Percentiles rank a stretch among this genome's conserved stretches.
phyloP scores from a whole-genome alignment of 2,329 filamentous ascomycete species.

The Calonectria pseudoreteaudii region DNA sequence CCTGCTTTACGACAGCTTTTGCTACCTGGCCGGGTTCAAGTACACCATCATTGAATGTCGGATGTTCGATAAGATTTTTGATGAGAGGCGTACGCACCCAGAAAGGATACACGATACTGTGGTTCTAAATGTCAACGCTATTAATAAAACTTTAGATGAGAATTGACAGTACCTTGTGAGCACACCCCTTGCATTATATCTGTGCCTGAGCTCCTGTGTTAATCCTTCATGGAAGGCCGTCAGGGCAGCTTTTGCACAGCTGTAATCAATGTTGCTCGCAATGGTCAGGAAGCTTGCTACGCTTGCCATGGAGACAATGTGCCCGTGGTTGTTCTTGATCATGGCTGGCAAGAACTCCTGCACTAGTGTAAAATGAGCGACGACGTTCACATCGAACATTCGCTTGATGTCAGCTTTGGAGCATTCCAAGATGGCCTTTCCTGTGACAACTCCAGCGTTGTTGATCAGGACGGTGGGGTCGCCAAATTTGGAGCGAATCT shows the following conservation, averaged over 20 bases:
- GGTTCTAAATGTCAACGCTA: not conserved
- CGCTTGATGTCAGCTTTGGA: constrained; percentile 3
- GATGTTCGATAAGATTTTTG: constrained; percentile 28
- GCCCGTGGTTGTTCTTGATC: constrained; percentile 71
- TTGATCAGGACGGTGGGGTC: constrained; percentile 31
- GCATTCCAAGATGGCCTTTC: constrained; percentile 5
- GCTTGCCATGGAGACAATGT: constrained; percentile 75
- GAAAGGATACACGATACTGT: constrained; percentile 62
- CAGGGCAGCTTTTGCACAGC: constrained; percentile 70
- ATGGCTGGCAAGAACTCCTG: constrained; percentile 74
- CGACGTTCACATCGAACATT: constrained; percentile 71
- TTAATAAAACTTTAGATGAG: not conserved
- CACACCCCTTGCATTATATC: constrained; percentile 61
- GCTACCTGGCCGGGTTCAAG: constrained; percentile 49
- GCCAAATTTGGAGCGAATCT: constrained; percentile 22
- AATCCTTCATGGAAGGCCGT: constrained; percentile 74
- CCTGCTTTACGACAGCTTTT: constrained; percentile 53
- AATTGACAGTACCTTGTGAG: not conserved
- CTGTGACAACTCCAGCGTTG: constrained; percentile 24
- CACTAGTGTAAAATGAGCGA: constrained; percentile 71
- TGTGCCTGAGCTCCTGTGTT: constrained; percentile 62
- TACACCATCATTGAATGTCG: constrained; percentile 33
- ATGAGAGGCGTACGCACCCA: constrained; percentile 35
- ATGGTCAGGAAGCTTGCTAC: constrained; percentile 68
- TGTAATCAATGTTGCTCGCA: constrained; percentile 73